Evolutionary conservation across 768 basidiomycete genomes (phyloP), one percentile per base, ranked within the genome.

Genomic region (Cystobasidium ongulense): DNA sequence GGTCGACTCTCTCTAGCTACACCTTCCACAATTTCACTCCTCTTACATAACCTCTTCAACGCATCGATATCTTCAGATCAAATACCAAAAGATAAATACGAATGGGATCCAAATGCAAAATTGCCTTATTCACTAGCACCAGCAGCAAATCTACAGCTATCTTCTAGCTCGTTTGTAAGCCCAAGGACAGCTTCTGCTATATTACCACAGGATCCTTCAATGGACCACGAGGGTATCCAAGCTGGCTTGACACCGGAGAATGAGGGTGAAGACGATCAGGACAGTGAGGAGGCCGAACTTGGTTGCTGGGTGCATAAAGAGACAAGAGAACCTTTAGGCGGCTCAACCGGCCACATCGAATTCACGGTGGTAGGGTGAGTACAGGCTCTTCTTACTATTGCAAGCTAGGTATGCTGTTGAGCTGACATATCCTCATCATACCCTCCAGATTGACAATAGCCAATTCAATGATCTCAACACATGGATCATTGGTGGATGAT

Each of bases 361-460:
- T 84, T 86, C 72, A 85, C 84, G 11, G 89, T 88, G 77, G 83
- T 88, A 46, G 84, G 83, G 70, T 81, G 81, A 43, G 78, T 81
- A 35, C 27, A 57, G 67, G 10, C n/a, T 18, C 35, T 36, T 59
- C 64, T 76, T 1, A 41, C 43, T 18, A 50, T 66, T 10, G 13
- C 35, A 31, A 5, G 64, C 59, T 17, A 66, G 73, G 3, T 63
- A 27, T 11, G 23, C 8, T 7, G 5, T 8, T 11, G 23, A 8
- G 10, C 15, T 54, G 43, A 31, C 67, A 8, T 4, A 54, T 17
- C 7, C 43, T 57, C 23, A 52, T 27, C 27, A 21, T 7, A 31
- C 70, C 11, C 13, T 46, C 5, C 1, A 78, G 78, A 29, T 61
- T 79, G n/a, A 76, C 79, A 18, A 78, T 77, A 35, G 66, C 75